These are phyloP conservation scores for Lasiodiplodia sp. DNA, from an alignment of 2,329 filamentous ascomycete genomes.

Conservation along the genomic window DNA sequence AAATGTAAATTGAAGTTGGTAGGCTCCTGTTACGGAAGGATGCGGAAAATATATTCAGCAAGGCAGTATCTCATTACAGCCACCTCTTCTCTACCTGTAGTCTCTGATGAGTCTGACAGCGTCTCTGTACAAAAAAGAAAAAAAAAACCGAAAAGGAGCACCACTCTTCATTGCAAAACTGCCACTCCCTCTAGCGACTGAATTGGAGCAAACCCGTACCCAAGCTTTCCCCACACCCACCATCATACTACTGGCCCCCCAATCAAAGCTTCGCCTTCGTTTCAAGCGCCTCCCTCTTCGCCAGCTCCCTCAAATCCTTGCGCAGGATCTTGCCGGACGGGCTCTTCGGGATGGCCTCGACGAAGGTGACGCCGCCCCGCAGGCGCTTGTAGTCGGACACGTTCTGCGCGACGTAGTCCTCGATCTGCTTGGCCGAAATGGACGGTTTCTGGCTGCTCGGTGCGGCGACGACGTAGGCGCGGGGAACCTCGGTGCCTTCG, in stretches of 20 bases:
- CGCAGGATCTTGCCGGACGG: slow-evolving; percentile 47
- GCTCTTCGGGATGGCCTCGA: slow-evolving; percentile 47
- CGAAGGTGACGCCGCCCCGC: slow-evolving; percentile 46
- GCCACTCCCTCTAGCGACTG: not conserved
- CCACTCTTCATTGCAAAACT: not conserved
- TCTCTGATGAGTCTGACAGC: not conserved
- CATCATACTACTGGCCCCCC: too few species aligned
- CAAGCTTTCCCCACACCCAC: too few species aligned
- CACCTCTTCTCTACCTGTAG: not conserved
- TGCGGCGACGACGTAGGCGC: slow-evolving; percentile 54
- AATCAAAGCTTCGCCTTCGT: slow-evolving; percentile 38
- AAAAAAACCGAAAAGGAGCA: not conserved
- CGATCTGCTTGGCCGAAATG: slow-evolving; percentile 42
- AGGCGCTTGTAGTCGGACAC: slow-evolving; percentile 46
- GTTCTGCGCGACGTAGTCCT: slow-evolving; percentile 42
- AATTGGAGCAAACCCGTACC: too few species aligned
- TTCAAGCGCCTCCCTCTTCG: slow-evolving; percentile 41
- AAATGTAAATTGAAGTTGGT: too few species aligned
- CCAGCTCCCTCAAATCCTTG: slow-evolving; percentile 45
- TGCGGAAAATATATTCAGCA: not conserved
- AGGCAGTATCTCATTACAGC: not conserved
- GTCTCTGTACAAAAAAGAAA: not conserved
- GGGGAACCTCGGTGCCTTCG: slow-evolving; percentile 49
- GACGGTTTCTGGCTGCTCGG: slow-evolving; percentile 30
- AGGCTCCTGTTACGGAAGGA: too few species aligned